Conservation (phyloP, 164 flowering plant genomes). For the Magnolia sinica region DNA sequence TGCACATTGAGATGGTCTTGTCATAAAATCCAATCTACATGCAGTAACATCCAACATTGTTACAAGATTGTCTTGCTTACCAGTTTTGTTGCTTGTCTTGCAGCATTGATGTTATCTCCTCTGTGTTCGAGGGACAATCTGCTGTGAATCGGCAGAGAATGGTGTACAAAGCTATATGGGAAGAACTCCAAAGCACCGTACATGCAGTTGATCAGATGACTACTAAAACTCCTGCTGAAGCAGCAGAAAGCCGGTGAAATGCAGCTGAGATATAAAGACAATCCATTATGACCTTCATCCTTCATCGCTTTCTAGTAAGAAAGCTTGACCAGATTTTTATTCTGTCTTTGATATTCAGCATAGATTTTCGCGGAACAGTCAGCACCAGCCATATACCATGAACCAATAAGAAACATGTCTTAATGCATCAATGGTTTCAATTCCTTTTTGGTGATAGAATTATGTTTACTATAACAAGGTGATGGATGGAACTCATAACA, state of each 20-base stretch:
- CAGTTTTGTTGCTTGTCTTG: slow-evolving; percentile 14
- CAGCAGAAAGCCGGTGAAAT: slow-evolving; percentile 12
- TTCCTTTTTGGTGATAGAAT: neutral
- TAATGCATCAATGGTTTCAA: neutral
- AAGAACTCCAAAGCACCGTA: slow-evolving; percentile 87
- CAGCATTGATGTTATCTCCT: slow-evolving; percentile 81
- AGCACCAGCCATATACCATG: neutral
- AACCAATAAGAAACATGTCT: neutral
- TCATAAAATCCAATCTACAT: too few species aligned
- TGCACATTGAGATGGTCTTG: too few species aligned
- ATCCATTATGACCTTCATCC: neutral
- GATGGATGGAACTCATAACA: neutral
- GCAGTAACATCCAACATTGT: too few species aligned
- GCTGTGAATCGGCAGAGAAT: slow-evolving; percentile 94
- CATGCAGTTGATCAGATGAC: slow-evolving; percentile 98
- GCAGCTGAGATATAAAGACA: neutral
- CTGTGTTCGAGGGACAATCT: slow-evolving; percentile 79
- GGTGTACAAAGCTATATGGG: slow-evolving; percentile 98
- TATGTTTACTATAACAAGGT: neutral
- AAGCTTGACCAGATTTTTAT: neutral
- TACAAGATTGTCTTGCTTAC: too few species aligned
- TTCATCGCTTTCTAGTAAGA: neutral
- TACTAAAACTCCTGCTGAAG: slow-evolving; percentile 79
- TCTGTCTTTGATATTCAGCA: neutral
- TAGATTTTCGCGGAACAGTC: neutral